phyloP scores from a whole-genome alignment of 2,329 filamentous ascomycete species.

The Penicillium brevicompactum region DNA sequence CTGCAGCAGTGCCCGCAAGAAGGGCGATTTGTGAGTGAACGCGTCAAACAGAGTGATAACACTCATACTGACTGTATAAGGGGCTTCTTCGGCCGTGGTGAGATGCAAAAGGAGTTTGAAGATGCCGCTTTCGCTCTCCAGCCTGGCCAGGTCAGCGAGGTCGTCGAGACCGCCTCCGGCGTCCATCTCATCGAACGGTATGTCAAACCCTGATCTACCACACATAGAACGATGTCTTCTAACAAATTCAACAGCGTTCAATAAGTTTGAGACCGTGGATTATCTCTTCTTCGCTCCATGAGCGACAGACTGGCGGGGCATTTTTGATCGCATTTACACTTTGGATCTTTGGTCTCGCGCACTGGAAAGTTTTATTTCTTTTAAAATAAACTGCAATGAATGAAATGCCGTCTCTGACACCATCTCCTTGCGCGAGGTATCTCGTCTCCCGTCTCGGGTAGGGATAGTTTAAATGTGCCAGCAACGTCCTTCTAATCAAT shows the following conservation, averaged over 20 bases:
- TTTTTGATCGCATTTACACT: slow-evolving; percentile 1
- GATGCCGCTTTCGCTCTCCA: slow-evolving; percentile 90
- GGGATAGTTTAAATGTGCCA: background rate
- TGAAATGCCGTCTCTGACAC: background rate
- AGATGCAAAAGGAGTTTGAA: slow-evolving; percentile 99
- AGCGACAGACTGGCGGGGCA: background rate
- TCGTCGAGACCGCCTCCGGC: slow-evolving; percentile 91
- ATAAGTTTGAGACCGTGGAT: background rate
- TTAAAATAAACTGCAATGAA: slow-evolving; percentile 1
- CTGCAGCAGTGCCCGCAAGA: slow-evolving; percentile 92
- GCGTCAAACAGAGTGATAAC: background rate
- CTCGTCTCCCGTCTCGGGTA: background rate
- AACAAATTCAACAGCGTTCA: slow-evolving; percentile 5
- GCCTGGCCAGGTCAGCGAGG: slow-evolving; percentile 79
- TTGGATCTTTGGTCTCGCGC: background rate
- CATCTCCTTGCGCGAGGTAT: background rate
- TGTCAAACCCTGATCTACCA: slow-evolving; percentile 19
- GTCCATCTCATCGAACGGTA: slow-evolving; percentile 96
- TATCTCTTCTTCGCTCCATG: background rate
- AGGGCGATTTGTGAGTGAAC: slow-evolving; percentile 73
- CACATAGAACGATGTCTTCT: background rate
- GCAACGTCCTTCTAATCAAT: background rate
- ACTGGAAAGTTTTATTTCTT: background rate
- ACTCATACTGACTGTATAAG: slow-evolving; percentile 38
- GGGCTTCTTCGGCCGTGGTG: slow-evolving; percentile 88